A percentile compares a stretch with the other conserved stretches of the same genome.
Evolutionary conservation across 106 monocot species (phyloP).

Genomic region (Dendrobium catenatum): DNA sequence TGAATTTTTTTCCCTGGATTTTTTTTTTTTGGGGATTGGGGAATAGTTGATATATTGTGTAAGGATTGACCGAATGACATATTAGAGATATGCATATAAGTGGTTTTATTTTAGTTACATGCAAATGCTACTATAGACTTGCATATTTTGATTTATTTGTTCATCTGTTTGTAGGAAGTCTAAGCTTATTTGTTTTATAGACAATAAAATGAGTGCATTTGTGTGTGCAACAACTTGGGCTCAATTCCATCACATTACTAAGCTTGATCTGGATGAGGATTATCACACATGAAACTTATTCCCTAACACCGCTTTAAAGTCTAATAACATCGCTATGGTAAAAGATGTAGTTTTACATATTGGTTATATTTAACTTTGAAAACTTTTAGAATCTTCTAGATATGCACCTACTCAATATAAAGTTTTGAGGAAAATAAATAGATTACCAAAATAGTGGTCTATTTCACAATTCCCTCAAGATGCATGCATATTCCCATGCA

Average conservation of each 20-base stretch:
- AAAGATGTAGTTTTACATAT: not conserved
- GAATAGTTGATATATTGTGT: not conserved
- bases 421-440: not conserved
- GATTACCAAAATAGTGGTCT: not conserved
- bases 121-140: not conserved
- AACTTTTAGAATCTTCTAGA: not conserved
- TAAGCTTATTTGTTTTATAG: not conserved
- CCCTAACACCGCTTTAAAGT: not conserved
- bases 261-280: not conserved
- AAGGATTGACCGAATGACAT: too few species aligned
- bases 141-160: not conserved
- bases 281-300: not conserved
- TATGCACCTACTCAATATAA: not conserved
- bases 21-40: not conserved
- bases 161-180: not conserved
- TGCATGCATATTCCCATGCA: not conserved
- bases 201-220: not conserved
- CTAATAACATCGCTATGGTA: not conserved
- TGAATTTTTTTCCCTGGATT: constrained; percentile 4
- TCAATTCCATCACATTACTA: not conserved
- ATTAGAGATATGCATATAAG: not conserved
- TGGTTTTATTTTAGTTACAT: not conserved
- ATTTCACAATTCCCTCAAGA: not conserved
- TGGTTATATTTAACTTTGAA: not conserved
- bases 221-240: not conserved